phyloP scores from a whole-genome alignment of 2,329 filamentous ascomycete species.

The Paraconiothyrium brasiliense region DNA sequence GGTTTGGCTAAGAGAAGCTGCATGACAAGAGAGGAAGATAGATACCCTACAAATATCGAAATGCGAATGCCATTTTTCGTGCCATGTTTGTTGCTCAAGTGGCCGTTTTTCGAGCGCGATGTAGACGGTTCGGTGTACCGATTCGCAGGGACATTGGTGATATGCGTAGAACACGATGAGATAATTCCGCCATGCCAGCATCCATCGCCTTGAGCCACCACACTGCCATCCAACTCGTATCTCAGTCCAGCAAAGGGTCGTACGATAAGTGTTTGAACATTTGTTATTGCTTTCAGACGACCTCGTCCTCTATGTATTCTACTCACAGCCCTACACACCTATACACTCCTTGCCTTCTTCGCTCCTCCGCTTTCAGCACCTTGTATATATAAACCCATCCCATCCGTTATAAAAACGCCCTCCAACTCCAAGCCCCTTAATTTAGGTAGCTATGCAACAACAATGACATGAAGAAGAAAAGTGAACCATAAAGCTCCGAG shows the following conservation, averaged over 20 bases:
- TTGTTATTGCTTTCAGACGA: not conserved
- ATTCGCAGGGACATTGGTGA: no score
- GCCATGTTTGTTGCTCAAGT: not conserved
- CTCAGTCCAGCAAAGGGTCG: no score
- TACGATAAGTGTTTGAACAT: not conserved
- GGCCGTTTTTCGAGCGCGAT: no score
- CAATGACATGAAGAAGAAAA: not conserved
- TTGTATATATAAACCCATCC: not conserved
- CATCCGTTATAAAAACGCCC: not conserved
- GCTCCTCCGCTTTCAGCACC: not conserved
- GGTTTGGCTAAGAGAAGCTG: not conserved
- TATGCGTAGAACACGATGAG: no score
- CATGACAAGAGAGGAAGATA: slow-evolving; percentile 2
- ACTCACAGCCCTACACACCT: not conserved
- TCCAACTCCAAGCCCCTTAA: not conserved
- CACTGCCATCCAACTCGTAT: no score
- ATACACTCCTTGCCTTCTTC: not conserved
- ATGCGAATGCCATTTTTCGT: not conserved
- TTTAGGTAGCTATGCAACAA: slow-evolving; percentile 1
- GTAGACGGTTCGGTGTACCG: no score
- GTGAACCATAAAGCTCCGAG: slow-evolving; percentile 7
- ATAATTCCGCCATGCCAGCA: no score
- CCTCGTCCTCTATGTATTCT: not conserved
- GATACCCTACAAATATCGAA: slow-evolving; percentile 2
- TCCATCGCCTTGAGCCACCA: no score